Percentiles rank a stretch among this genome's conserved stretches.
These are phyloP conservation scores for Linum trigynum DNA, from an alignment of 345 rosid species.

Conservation along the genomic window DNA sequence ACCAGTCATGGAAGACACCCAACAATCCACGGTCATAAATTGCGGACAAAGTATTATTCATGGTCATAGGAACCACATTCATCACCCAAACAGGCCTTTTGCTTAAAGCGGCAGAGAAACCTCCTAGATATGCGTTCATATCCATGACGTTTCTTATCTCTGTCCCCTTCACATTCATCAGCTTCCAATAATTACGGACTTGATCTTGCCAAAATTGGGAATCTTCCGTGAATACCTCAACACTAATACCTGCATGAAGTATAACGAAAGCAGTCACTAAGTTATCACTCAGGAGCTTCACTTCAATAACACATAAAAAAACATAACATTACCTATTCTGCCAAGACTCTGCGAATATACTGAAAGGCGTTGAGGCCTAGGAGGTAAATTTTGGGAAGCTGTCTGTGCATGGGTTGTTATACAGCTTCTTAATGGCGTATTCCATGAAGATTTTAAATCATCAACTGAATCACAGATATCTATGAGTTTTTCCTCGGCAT, in stretches of 20 bases:
- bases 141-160: slow-evolving; percentile 79
- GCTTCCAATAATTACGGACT: slow-evolving; percentile 52
- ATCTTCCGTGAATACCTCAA: slow-evolving; percentile 52
- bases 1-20: slow-evolving; percentile 93
- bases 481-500: slow-evolving; percentile 51
- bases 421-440: slow-evolving; percentile 57
- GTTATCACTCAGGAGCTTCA: too few species aligned
- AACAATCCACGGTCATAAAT: slow-evolving; percentile 64
- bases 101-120: slow-evolving; percentile 63
- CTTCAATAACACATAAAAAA: not conserved
- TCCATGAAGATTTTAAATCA: slow-evolving; percentile 63
- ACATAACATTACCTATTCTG: slow-evolving; percentile 37
- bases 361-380: slow-evolving; percentile 56
- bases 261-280: not conserved
- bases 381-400: slow-evolving; percentile 42
- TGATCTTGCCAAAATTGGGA: slow-evolving; percentile 67
- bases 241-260: slow-evolving; percentile 42
- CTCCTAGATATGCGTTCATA: slow-evolving; percentile 78
- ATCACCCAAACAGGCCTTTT: slow-evolving; percentile 77
- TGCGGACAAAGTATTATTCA: slow-evolving; percentile 62
- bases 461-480: slow-evolving; percentile 49
- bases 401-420: slow-evolving; percentile 25
- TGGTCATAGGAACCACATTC: slow-evolving; percentile 70
- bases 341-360: slow-evolving; percentile 50
- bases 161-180: slow-evolving; percentile 44